phyloP scores from a whole-genome alignment of 2,329 filamentous ascomycete genomes.

The Ramichloridium luteum region DNA sequence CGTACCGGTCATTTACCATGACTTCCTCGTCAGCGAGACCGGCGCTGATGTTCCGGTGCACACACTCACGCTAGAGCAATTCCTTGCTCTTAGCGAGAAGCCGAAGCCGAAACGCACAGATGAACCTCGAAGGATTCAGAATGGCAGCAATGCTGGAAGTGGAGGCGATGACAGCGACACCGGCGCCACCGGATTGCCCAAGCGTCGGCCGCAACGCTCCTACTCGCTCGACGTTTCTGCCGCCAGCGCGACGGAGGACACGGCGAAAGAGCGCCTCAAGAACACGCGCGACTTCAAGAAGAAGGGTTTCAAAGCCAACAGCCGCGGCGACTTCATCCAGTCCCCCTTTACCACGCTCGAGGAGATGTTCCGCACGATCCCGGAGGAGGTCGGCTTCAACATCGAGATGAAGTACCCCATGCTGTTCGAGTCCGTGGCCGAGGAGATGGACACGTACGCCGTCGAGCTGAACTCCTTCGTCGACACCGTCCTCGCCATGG shows the following conservation, averaged over 20 bases:
- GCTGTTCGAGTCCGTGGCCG: conserved; percentile 87
- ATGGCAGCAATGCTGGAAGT: conserved; percentile 4
- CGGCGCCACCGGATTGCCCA: conserved; percentile 8
- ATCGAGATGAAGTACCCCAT: conserved; percentile 99
- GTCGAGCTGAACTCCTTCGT: conserved; percentile 95
- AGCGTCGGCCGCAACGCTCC: neutral
- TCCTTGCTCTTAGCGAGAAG: conserved; percentile 40
- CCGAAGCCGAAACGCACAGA: conserved; percentile 11
- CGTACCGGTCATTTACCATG: conserved; percentile 95
- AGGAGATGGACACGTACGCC: conserved; percentile 93
- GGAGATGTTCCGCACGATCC: conserved; percentile 78
- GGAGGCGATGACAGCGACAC: conserved; percentile 7
- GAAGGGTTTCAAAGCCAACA: conserved; percentile 93
- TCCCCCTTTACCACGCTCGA: conserved; percentile 91
- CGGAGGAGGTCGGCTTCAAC: conserved; percentile 80
- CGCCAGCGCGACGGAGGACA: conserved; percentile 36
- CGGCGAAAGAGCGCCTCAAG: conserved; percentile 67
- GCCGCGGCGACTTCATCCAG: conserved; percentile 86
- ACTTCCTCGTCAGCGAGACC: conserved; percentile 94
- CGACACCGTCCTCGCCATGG: conserved; percentile 79
- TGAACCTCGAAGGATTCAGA: conserved; percentile 7
- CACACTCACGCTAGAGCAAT: conserved; percentile 87
- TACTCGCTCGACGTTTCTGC: conserved; percentile 18
- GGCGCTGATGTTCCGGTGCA: conserved; percentile 95
- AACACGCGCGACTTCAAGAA: conserved; percentile 90